A percentile compares a stretch with the other conserved stretches of the same genome.
Evolutionary conservation across 73 alveolate genomes (phyloP).

Genomic region (Tetrahymena malaccensis): DNA sequence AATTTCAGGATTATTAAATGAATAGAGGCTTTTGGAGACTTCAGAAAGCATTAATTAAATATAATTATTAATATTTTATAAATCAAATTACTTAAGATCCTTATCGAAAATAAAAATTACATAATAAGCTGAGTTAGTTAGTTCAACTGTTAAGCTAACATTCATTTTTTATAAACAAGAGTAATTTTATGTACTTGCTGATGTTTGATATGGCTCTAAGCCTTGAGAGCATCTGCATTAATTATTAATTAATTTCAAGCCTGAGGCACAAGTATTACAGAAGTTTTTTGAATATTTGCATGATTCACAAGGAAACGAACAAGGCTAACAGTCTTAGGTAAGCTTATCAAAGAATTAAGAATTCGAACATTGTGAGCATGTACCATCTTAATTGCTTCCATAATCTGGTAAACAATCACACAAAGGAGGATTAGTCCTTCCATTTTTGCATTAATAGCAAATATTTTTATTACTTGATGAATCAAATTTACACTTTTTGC

Average conservation of each 20-base stretch:
- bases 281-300: neutral
- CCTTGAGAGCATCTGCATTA: neutral
- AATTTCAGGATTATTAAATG: neutral
- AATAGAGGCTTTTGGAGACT: neutral
- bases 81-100: neutral
- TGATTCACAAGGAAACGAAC: neutral
- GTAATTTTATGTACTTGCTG: neutral
- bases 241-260: neutral
- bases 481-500: neutral
- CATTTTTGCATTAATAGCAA: neutral
- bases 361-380: neutral
- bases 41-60: neutral
- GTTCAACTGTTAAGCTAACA: neutral
- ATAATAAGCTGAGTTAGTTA: neutral
- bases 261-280: neutral
- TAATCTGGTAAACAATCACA: neutral
- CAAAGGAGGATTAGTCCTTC: neutral
- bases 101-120: neutral
- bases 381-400: neutral
- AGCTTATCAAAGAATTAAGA: neutral
- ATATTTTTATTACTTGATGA: neutral
- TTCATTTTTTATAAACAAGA: neutral
- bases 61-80: neutral
- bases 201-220: neutral
- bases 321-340: neutral